Conservation (phyloP, 176 grass and related monocot genomes). For the Oryza meridionalis region DNA sequence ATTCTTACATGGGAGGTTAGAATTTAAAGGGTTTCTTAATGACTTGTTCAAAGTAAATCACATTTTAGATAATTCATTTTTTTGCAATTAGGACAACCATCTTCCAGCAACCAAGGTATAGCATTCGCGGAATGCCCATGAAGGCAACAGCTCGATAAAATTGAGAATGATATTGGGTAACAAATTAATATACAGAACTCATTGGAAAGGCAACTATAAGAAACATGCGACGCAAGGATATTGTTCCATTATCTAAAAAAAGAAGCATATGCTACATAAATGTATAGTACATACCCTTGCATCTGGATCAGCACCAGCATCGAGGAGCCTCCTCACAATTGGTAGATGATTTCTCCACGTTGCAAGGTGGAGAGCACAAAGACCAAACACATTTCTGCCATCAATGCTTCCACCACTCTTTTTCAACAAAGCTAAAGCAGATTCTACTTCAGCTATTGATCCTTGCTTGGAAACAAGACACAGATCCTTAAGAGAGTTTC, state of each 20-base stretch:
- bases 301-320: conserved; percentile 91
- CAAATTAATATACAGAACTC: neutral
- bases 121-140: conserved; percentile 1
- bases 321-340: conserved; percentile 74
- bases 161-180: neutral
- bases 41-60: neutral
- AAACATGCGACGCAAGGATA: conserved; percentile 4
- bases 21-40: neutral
- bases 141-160: neutral
- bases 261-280: conserved; percentile 10
- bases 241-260: neutral
- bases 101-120: neutral
- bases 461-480: conserved; percentile 86
- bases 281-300: conserved; percentile 70
- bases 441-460: conserved; percentile 84
- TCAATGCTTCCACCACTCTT: conserved; percentile 80
- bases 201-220: conserved; percentile 19
- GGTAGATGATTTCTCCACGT: conserved; percentile 98
- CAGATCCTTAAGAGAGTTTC: conserved; percentile 71
- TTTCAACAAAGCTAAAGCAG: conserved; percentile 77
- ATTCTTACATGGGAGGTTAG: neutral
- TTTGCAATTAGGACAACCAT: neutral
- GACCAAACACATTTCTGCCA: conserved; percentile 88
- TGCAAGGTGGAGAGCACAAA: conserved; percentile 91
- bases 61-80: neutral